Evolutionary conservation across 352 stramenopile species (phyloP), one percentile per base, ranked within the genome.

Genomic region (Phytopythium litorale): DNA sequence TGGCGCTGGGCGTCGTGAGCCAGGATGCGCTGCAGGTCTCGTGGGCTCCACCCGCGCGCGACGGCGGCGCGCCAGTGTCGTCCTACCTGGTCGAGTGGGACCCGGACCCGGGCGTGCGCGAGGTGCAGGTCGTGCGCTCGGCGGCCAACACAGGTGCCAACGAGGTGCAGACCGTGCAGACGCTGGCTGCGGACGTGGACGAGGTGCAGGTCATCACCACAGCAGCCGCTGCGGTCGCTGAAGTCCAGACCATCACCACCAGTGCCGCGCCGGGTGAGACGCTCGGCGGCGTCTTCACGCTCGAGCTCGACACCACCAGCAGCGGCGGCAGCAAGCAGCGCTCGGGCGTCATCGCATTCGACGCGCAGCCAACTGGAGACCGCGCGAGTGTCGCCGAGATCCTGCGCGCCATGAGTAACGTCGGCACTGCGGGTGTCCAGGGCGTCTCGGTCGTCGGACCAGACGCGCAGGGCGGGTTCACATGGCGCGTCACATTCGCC

Each of bases 131-230:
- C 21, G 82, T 97, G 25, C 78, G 67, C 37, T 94, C 87, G 25
- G 76, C 64, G 18, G 77, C 79, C 33, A 92, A 97, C 70, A 91
- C 91, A 0, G 91, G 90, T 46, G 66, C 94, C 21, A 98, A 98
- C 71, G 94, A 98, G 69, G 81, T 98, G 43, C 94, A 98, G 76
- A 94, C 77, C 9, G 91, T 98, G 67, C 87, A 89, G 60, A 98
- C 88, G 2, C 90, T 81, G 32, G 85, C 81, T 0, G 70, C 58
- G 6, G 78, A 96, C 50, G 78, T 98, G 7, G 81, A 96, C 61
- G 94, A 97, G 63, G 78, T 98, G 30, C 94, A 98, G 70, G 65
- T 87, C 46, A 78, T 98, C 50, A 79, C 67, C 6, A 97, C 88
- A 9, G 87, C 78, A 21, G 89, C 89, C 15, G 86, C 77, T 9